A percentile compares a stretch with the other conserved stretches of the same genome.
These are phyloP conservation scores for Pistacia integerrima DNA, from an alignment of 345 rosid genomes.

Conservation along the genomic window DNA sequence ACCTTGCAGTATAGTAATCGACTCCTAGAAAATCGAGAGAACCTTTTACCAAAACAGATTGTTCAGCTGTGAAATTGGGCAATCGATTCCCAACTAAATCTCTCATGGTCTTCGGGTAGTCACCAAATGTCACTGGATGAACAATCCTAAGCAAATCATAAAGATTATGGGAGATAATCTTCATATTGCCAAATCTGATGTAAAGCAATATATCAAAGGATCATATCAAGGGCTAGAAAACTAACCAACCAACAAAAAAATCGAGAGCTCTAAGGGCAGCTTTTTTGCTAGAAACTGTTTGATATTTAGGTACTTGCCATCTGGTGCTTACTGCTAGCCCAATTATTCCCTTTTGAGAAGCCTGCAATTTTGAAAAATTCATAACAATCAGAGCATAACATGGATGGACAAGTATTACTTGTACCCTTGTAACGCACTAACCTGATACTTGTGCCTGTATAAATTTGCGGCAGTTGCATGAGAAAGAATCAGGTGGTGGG, in stretches of 20 bases:
- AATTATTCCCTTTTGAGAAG: slow-evolving; percentile 42
- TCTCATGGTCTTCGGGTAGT: slow-evolving; percentile 62
- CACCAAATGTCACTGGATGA: slow-evolving; percentile 56
- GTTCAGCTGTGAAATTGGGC: slow-evolving; percentile 53
- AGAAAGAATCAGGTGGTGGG: slow-evolving; percentile 40
- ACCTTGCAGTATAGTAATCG: slow-evolving; percentile 56
- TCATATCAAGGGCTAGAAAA: neutral
- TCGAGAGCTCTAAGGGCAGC: slow-evolving; percentile 21
- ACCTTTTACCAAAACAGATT: slow-evolving; percentile 46
- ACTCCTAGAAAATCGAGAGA: slow-evolving; percentile 60
- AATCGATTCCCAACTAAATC: slow-evolving; percentile 47
- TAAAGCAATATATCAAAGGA: neutral
- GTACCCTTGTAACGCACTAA: neutral
- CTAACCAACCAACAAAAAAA: slow-evolving; percentile 29
- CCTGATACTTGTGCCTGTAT: slow-evolving; percentile 41
- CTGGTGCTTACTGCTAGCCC: slow-evolving; percentile 27
- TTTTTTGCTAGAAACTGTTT: slow-evolving; percentile 15
- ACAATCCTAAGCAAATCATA: slow-evolving; percentile 34
- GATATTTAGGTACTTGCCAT: slow-evolving; percentile 34
- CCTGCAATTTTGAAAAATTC: slow-evolving; percentile 13
- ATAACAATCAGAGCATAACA: no score
- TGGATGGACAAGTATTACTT: no score
- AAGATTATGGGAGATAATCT: neutral
- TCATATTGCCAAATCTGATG: slow-evolving; percentile 29
- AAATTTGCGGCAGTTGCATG: slow-evolving; percentile 34